Conservation (phyloP, 129 eudicot genomes). For the Solidago caesia region DNA sequence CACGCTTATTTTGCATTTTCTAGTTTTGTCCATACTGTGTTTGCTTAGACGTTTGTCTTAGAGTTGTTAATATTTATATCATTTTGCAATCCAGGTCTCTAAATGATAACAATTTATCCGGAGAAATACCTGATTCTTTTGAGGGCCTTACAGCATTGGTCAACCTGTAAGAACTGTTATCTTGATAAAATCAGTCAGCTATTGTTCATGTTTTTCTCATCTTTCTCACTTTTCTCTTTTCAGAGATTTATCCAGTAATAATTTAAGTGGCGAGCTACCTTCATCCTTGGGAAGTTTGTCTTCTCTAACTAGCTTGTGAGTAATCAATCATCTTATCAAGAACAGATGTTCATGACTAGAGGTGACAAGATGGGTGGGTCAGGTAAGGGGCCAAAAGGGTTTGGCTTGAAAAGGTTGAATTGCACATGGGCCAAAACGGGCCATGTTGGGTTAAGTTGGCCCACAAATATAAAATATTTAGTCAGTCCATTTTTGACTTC, state of each 20-base stretch:
- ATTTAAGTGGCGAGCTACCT: slow-evolving; percentile 80
- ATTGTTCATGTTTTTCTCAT: background rate
- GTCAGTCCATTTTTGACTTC: too few relatives aligned
- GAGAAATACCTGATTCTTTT: slow-evolving; percentile 91
- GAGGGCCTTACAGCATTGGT: slow-evolving; percentile 58
- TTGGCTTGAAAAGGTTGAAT: background rate
- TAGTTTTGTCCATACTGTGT: background rate
- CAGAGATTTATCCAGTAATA: slow-evolving; percentile 80
- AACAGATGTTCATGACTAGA: background rate
- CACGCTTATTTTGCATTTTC: background rate
- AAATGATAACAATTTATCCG: slow-evolving; percentile 70
- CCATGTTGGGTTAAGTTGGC: slow-evolving; percentile 5
- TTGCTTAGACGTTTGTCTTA: background rate
- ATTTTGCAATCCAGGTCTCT: slow-evolving; percentile 59
- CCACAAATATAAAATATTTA: too few relatives aligned
- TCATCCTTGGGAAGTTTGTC: slow-evolving; percentile 64
- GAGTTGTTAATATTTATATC: slow-evolving; percentile 14
- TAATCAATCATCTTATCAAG: slow-evolving; percentile 6
- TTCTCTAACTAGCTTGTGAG: slow-evolving; percentile 74
- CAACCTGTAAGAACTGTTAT: slow-evolving; percentile 57
- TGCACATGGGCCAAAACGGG: background rate
- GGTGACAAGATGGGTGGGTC: slow-evolving; percentile 6
- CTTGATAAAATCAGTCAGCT: slow-evolving; percentile 1
- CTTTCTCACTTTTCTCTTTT: slow-evolving; percentile 15
- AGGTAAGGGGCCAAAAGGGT: background rate